Evolutionary conservation across 164 flowering plant species (phyloP), one percentile per base, ranked within the genome.

Genomic region (Protea cynaroides): DNA sequence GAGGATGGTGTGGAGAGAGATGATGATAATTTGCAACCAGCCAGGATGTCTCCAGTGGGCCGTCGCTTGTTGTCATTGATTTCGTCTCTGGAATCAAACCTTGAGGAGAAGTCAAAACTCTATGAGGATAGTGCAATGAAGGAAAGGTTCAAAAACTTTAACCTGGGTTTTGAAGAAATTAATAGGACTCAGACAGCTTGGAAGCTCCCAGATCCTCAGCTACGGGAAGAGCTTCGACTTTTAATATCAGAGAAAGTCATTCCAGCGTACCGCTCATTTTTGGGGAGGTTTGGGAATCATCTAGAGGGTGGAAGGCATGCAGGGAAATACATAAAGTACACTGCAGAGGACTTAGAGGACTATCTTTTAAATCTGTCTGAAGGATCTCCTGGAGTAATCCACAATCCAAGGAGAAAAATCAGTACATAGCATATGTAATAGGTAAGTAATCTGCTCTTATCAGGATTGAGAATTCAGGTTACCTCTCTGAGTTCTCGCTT

Each of bases 91-190:
- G 87, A 89, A 68, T 78, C 88, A 0, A 94, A 94, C 69, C 76
- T 91, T 10, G 84, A 82, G 64, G 97, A 86, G 74, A 91, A 94
- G 58, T 83, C 98, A 0, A 84, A 62, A 50, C 62, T 86, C 55
- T 94, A 94, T 56, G 87, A 86, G 58, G 95, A 89, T 70, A 61
- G 17, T 65, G 94, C 83, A 17, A 68, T 94, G 37, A 89, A 88
- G 80, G 93, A 88, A 65, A 85, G 96, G 62, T 86, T 92, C 59
- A 90, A 88, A 78, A 78, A 63, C 56, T 92, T 92, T 74, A 92
- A 88, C 78, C 65, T 83, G 18, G 69, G 83, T 51, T 86, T 92
- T 70, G 97, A 90, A 63, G 96, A 92, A 36, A 70, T 90, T 50
- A 87, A 90, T 62, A 77, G 85, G 71, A 77, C 73, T 51, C 98